These are phyloP conservation scores for Priceomyces carsonii DNA, from an alignment of 805 yeast genomes.

Conservation along the genomic window DNA sequence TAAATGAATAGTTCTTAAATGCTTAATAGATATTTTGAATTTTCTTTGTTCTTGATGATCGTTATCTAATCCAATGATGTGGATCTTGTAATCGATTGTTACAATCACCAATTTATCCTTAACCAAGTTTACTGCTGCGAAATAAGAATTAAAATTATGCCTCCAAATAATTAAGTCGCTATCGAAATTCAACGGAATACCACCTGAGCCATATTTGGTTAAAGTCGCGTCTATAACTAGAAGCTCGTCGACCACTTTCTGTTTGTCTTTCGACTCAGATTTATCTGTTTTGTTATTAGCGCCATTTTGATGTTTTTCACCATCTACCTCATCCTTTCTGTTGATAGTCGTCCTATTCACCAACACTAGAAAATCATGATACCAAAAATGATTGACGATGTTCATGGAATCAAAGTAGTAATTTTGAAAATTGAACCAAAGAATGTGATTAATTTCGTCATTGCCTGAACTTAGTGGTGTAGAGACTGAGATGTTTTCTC, in stretches of 20 bases:
- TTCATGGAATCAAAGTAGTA: conserved; percentile 32
- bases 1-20: conserved; percentile 34
- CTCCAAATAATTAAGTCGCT: conserved; percentile 43
- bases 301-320: conserved; percentile 6
- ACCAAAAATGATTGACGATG: conserved; percentile 37
- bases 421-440: conserved; percentile 42
- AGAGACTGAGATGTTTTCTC: conserved; percentile 27
- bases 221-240: conserved; percentile 31
- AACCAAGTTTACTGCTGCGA: conserved; percentile 20
- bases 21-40: conserved; percentile 29
- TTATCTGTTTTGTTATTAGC: conserved; percentile 1
- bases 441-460: conserved; percentile 28
- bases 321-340: conserved; percentile 11
- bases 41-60: conserved; percentile 7
- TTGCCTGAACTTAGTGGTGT: conserved; percentile 26
- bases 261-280: conserved; percentile 8
- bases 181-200: conserved; percentile 30
- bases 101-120: conserved; percentile 22
- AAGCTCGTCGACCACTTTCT: conserved; percentile 31
- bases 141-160: conserved; percentile 27
- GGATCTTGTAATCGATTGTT: conserved; percentile 29
- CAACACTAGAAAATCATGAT: conserved; percentile 31
- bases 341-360: conserved; percentile 28
- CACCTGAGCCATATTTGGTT: conserved; percentile 35
- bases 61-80: conserved; percentile 24